Evolutionary conservation across 805 yeast genomes (phyloP), one percentile per base, ranked within the genome.

Genomic region (Wickerhamiella siamensis): DNA sequence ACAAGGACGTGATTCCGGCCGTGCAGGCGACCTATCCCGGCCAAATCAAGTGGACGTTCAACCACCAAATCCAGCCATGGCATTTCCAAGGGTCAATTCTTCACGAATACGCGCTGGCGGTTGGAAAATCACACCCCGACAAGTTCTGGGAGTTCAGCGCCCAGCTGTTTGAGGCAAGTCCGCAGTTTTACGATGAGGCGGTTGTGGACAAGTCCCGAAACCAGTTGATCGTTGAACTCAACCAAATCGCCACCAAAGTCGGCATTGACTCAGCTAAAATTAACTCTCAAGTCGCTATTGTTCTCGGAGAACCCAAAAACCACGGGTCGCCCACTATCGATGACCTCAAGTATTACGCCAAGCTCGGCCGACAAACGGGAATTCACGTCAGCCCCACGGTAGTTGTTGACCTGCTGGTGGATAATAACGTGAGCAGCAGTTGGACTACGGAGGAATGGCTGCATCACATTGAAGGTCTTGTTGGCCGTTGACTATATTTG

Each of bases 61-160:
- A 76, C 47, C 79, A 82, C 53, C 84, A 78, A 33, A 67, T 80
- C n/a, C 95, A 84, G 63, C 91, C 93, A 49, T 84, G 94, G 94
- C 95, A 84, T 57, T 78, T 87, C 35, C 73, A 75, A 43, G 77
- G 88, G 1, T 70, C 73, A 4, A 60, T 74, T 31, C 64, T 75
- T 32, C 79, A 79, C 56, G 94, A 84, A 54, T 79, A 80, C 33
- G 69, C 80, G 0, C 58, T 84, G 20, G 86, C 78, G 0, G 76
- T 78, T 24, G 81, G 80, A n/a, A 51, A 47, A 37, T 63, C 70
- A 38, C 65, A 62, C 14, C 79, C 82, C 1, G 58, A 55, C 1
- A 58, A 63, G 47, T 74, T 79, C 56, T 71, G 83, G 70, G 63
- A 71, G 31, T 72, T 75, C 37, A 70, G 79, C 9, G 58, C 63